Evolutionary conservation across 805 yeast species (phyloP), one percentile per base, ranked within the genome.

Genomic region (Schwanniomyces sp.): DNA sequence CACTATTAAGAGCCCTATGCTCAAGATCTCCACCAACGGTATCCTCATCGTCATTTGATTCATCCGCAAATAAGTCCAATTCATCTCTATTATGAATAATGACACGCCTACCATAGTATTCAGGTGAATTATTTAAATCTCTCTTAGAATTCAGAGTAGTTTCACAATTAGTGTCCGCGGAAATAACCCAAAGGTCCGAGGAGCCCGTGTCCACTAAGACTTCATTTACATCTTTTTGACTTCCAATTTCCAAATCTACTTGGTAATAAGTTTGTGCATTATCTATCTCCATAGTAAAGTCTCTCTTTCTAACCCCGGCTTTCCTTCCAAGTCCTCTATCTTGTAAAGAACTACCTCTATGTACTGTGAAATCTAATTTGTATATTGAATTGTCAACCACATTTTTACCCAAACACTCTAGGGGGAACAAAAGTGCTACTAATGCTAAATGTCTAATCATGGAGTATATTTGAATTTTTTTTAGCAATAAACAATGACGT

Each of bases 161-260:
- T 32, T 10, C 52, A 46, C 66, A 58, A 40, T 57, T 52, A 38
- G 64, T 47, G 2, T 41, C 34, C 7, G 47, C 7, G 6, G 50
- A 37, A 32, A 25, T 36, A 18, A 67, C 60, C 74, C 74, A 69
- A 11, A 69, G 58, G 25, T 58, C 56, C 2, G 64, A 53, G 0
- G 72, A 66, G 0, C 72, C 73, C 0, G 72, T 69, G 43, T 69
- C 74, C 2, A 69, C 40, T 30, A 67, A 48, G 6, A 68, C 58
- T 25, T 56, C 57, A 2, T 65, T 49, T 25, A 52, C 40, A 16
- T 52, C 52, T 7, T 46, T 47, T 16, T 57, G 57, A 24, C 62
- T 54, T 7, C 67, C 67, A 12, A 62, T 47, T 28, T 49, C 26
- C 7, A 61, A 29, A n/a, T 49, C 44, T n/a, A 56, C 47, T 11